A percentile compares a stretch with the other conserved stretches of the same genome.
Evolutionary conservation across 2,329 filamentous ascomycete genomes (phyloP).

Genomic region (Aspergillus jensenii): DNA sequence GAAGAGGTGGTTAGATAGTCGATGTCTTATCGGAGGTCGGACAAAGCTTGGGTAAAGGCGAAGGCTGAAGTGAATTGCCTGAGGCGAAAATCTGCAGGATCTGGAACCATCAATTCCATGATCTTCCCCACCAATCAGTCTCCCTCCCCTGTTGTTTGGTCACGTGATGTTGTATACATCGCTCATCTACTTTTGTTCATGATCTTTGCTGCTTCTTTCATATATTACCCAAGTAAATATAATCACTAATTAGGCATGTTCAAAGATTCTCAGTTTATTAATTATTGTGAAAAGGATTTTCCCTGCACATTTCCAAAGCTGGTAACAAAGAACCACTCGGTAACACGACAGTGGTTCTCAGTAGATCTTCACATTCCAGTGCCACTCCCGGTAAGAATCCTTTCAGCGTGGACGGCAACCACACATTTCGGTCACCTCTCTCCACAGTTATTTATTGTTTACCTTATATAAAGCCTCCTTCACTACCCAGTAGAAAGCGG

Average conservation of each 20-base stretch:
- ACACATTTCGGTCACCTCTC: neutral
- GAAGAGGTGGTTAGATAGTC: neutral
- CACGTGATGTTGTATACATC: slow-evolving; percentile 7
- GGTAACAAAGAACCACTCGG: neutral
- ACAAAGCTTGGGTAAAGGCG: neutral
- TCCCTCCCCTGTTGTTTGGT: neutral
- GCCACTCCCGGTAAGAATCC: neutral
- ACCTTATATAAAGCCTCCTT: neutral
- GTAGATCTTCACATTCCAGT: slow-evolving; percentile 1
- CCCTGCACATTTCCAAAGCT: neutral
- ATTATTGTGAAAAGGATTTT: neutral
- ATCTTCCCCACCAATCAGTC: neutral
- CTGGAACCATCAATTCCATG: slow-evolving; percentile 1
- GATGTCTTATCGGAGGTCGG: neutral
- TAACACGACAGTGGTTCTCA: neutral
- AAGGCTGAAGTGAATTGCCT: neutral
- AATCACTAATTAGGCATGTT: too few species aligned
- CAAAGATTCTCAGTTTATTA: neutral
- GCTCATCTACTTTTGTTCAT: neutral
- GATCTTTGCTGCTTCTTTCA: too few species aligned
- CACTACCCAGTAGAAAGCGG: neutral
- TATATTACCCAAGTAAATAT: too few species aligned
- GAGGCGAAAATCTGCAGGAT: neutral
- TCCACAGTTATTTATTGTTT: slow-evolving; percentile 2
- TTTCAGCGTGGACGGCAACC: slow-evolving; percentile 3